Evolutionary conservation across 192 early-diverging fungal species (phyloP).

Genomic region (Mortierella claussenii): DNA sequence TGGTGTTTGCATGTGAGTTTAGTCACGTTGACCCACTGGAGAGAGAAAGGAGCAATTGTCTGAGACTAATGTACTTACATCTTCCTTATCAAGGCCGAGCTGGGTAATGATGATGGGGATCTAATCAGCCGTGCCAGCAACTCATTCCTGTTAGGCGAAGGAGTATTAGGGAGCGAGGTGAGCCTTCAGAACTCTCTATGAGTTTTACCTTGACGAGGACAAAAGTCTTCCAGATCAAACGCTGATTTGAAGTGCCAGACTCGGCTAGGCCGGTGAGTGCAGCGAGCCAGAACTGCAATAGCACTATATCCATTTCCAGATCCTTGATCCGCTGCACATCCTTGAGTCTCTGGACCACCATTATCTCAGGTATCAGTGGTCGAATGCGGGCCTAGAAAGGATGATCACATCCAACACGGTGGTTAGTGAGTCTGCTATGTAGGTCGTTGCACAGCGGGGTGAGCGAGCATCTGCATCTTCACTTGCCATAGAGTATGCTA

Average conservation of each 20-base stretch:
- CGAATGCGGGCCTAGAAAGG: conserved; percentile 32
- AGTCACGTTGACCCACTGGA: too few relatives aligned
- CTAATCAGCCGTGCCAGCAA: too few relatives aligned
- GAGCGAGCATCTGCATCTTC: too few relatives aligned
- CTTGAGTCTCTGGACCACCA: conserved; percentile 39
- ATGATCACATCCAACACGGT: too few relatives aligned
- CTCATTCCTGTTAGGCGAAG: too few relatives aligned
- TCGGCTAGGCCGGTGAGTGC: conserved; percentile 45
- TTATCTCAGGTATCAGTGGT: conserved; percentile 20
- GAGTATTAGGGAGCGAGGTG: too few relatives aligned
- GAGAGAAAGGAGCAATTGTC: neutral
- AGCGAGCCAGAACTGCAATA: conserved; percentile 48
- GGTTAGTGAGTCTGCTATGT: too few relatives aligned
- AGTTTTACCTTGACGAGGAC: conserved; percentile 36
- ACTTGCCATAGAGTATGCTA: conserved; percentile 32
- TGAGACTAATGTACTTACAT: neutral
- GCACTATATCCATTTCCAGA: conserved; percentile 31
- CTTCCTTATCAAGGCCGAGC: conserved; percentile 1
- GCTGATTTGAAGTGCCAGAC: conserved; percentile 18
- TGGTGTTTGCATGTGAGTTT: too few relatives aligned
- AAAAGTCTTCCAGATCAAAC: conserved; percentile 42
- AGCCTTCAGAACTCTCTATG: neutral
- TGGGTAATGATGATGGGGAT: conserved; percentile 26
- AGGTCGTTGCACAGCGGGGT: too few relatives aligned
- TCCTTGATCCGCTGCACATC: conserved; percentile 36